Evolutionary conservation across 2,329 filamentous ascomycete species (phyloP), one percentile per base, ranked within the genome.

Genomic region (Scedosporium aurantiacum): DNA sequence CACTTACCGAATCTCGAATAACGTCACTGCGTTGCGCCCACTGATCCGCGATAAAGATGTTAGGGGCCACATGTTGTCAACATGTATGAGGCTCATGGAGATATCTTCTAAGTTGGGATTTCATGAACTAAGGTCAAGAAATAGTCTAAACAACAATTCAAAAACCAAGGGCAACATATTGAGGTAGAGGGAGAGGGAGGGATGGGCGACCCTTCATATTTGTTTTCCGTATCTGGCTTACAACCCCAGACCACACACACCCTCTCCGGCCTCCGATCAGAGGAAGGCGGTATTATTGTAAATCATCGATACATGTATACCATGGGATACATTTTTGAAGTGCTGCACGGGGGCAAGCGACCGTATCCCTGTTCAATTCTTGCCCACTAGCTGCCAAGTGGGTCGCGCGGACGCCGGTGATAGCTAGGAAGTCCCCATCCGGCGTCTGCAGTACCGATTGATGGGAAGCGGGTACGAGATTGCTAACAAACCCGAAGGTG

Each of bases 1-100:
- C 25, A 68, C 80, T 66, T 72, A 83, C 81, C 82, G 79, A 65
- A 84, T 82, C 67, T 84, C 81, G 67, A 84, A 84, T 54, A 83
- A 75, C 23, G 79, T 80, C 65, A 77, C 79, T 58, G 76, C 77
- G 68, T 76, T 75, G 66, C 78, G 79, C 63, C 78, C 78, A 18
- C 76, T 78, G 65, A 80, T 78, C 47, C 78, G 75, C 21, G 75
- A 76, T 67, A 84, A 82, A 55, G 80, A 79, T 62, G 82, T 83
- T 65, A 83, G 82, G 27, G 78, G 80, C 63, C 79, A 79, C 81
- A 83, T 84, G 66, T 69, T 62, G 63, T 57, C 55, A 57, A 28
- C 40, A 56, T 60, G 50, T 54, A 54, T 23, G 16, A 16, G 43
- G 18, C 43, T 47, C 43, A 47, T 47, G 16, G 6, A 10, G 10